phyloP scores from a whole-genome alignment of 257 asterid species.

The Ocimum tenuiflorum region DNA sequence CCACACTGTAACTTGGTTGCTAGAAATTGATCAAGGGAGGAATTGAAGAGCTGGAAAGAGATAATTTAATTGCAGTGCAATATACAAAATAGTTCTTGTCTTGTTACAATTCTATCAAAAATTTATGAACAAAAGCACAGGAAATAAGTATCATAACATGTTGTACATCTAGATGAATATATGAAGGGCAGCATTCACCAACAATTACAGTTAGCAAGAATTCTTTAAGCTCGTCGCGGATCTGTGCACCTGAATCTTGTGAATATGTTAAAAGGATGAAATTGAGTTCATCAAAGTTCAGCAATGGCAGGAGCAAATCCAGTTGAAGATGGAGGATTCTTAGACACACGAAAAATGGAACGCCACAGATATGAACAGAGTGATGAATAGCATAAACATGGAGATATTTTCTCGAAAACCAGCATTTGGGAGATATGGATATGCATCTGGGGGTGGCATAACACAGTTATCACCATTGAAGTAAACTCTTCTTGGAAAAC shows the following conservation, averaged over 20 bases:
- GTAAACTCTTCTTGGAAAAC: conserved; percentile 70
- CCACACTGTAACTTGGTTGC: not conserved
- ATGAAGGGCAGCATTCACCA: conserved; percentile 14
- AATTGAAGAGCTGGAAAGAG: not conserved
- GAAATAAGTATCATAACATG: conserved; percentile 12
- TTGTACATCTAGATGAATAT: not conserved
- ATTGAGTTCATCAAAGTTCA: not conserved
- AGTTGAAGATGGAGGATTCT: conserved; percentile 19
- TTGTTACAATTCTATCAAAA: conserved; percentile 22
- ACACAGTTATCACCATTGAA: conserved; percentile 90
- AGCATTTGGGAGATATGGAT: conserved; percentile 69
- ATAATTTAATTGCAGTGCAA: conserved; percentile 5
- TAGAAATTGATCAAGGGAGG: not conserved
- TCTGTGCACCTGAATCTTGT: conserved; percentile 16
- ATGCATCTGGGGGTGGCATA: conserved; percentile 80
- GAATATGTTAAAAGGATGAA: not conserved
- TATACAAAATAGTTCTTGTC: conserved; percentile 7
- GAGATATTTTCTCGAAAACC: conserved; percentile 35
- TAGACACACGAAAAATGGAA: conserved; percentile 38
- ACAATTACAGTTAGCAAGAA: conserved; percentile 17
- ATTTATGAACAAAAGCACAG: conserved; percentile 28
- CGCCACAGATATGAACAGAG: conserved; percentile 33
- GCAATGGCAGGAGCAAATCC: not conserved
- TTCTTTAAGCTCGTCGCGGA: not conserved
- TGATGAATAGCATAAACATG: conserved; percentile 30